Evolutionary conservation across 352 stramenopile genomes (phyloP).

Genomic region (Pythium sp.): DNA sequence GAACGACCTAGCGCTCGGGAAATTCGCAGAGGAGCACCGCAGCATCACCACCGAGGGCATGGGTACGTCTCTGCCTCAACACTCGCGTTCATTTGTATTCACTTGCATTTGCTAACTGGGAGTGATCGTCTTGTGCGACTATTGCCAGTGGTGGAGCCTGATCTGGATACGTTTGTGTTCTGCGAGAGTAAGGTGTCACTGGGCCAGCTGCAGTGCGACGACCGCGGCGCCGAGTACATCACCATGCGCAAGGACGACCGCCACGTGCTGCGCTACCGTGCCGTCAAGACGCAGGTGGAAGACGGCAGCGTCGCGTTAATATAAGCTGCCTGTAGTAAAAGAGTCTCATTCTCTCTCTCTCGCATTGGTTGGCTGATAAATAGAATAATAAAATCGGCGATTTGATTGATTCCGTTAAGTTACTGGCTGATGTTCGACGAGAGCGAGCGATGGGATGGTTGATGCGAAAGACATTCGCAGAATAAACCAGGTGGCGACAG

Average conservation of each 20-base stretch:
- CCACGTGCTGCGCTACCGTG: conserved; percentile 73
- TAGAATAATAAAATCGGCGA: conserved; percentile 12
- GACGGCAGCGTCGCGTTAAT: conserved; percentile 54
- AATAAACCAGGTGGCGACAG: not conserved
- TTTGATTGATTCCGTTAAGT: conserved; percentile 21
- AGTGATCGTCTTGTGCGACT: too few relatives aligned
- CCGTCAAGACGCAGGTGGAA: conserved; percentile 54
- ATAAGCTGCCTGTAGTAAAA: conserved; percentile 14
- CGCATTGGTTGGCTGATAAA: conserved; percentile 7
- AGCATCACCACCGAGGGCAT: conserved; percentile 60
- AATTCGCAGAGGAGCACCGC: conserved; percentile 64
- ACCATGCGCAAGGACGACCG: conserved; percentile 57
- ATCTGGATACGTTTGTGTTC: conserved; percentile 82
- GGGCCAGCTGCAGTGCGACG: conserved; percentile 63
- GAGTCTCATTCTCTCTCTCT: not conserved
- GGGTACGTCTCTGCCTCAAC: conserved; percentile 28
- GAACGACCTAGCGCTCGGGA: conserved; percentile 56
- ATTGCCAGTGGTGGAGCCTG: conserved; percentile 54
- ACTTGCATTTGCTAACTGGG: not conserved
- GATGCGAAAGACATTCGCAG: not conserved
- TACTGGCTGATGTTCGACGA: conserved; percentile 11
- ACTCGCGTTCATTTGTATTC: not conserved
- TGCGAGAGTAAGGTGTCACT: conserved; percentile 63
- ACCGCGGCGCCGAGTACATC: conserved; percentile 65
- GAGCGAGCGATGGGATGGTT: not conserved